phyloP scores from a whole-genome alignment of 768 basidiomycete species.

The Infundibulicybe gibba region DNA sequence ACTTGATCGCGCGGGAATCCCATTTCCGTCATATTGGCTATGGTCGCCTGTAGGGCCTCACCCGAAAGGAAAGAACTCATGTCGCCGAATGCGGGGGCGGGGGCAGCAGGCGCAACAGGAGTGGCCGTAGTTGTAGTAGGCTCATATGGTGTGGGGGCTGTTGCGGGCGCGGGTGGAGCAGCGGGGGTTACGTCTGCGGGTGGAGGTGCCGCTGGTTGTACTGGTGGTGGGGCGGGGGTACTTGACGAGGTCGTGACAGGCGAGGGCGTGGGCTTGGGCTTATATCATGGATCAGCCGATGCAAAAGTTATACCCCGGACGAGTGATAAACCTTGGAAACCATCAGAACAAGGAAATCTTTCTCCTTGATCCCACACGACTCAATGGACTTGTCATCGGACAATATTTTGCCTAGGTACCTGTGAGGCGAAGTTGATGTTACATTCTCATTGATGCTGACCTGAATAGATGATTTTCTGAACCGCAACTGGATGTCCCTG shows the following conservation, averaged over 20 bases:
- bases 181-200: constrained; percentile 26
- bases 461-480: constrained; percentile 96
- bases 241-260: constrained; percentile 29
- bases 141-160: constrained; percentile 29
- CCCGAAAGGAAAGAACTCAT: constrained; percentile 72
- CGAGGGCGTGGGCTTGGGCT: constrained; percentile 24
- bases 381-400: constrained; percentile 84
- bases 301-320: constrained; percentile 11
- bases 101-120: constrained; percentile 22
- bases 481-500: constrained; percentile 71
- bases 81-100: constrained; percentile 39
- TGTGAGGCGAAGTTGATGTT: neutral
- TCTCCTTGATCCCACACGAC: constrained; percentile 92
- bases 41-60: constrained; percentile 66
- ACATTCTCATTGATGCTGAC: constrained; percentile 30
- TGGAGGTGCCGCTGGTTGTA: constrained; percentile 22
- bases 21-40: constrained; percentile 89
- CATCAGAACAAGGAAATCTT: constrained; percentile 99
- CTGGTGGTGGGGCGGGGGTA: constrained; percentile 21
- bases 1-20: constrained; percentile 89
- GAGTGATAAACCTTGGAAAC: constrained; percentile 77
- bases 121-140: constrained; percentile 16
- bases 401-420: constrained; percentile 79
- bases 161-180: constrained; percentile 18
- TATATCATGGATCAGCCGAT: constrained; percentile 11